phyloP scores from a whole-genome alignment of 129 eudicot genomes.

The Arctium lappa region DNA sequence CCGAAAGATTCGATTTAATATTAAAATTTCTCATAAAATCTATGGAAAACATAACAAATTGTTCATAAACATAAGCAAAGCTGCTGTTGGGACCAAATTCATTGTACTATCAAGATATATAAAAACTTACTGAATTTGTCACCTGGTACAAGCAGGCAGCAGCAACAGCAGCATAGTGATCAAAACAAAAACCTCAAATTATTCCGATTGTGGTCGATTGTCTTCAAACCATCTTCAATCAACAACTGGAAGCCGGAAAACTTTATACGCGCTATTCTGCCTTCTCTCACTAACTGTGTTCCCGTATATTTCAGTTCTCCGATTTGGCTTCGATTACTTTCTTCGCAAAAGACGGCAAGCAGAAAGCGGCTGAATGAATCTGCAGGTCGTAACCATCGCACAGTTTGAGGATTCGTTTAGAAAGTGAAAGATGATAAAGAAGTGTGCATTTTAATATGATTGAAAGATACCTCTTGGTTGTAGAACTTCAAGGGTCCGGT shows the following conservation, averaged over 20 bases:
- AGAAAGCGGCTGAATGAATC: slow-evolving; percentile 95
- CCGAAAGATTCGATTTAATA: slow-evolving; percentile 7
- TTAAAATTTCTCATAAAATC: slow-evolving; percentile 9
- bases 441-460: background rate
- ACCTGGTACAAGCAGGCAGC: background rate
- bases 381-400: slow-evolving; percentile 26
- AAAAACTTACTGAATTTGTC: background rate
- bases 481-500: slow-evolving; percentile 79
- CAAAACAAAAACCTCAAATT: slow-evolving; percentile 19
- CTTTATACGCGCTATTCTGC: slow-evolving; percentile 29
- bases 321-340: slow-evolving; percentile 78
- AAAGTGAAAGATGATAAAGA: background rate
- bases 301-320: slow-evolving; percentile 14
- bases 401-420: background rate
- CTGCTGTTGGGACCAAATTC: background rate
- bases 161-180: slow-evolving; percentile 3
- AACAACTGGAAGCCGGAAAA: slow-evolving; percentile 18
- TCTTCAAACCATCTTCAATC: slow-evolving; percentile 25
- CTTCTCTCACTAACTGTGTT: slow-evolving; percentile 10
- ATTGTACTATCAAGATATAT: background rate
- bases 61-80: slow-evolving; percentile 22
- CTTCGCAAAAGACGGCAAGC: slow-evolving; percentile 90
- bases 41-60: slow-evolving; percentile 15
- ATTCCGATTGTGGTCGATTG: slow-evolving; percentile 24
- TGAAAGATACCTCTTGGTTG: slow-evolving; percentile 66